Percentiles rank a stretch among this genome's conserved stretches.
Conservation (phyloP, 257 asterid species). For the Anisodus tanguticus region DNA sequence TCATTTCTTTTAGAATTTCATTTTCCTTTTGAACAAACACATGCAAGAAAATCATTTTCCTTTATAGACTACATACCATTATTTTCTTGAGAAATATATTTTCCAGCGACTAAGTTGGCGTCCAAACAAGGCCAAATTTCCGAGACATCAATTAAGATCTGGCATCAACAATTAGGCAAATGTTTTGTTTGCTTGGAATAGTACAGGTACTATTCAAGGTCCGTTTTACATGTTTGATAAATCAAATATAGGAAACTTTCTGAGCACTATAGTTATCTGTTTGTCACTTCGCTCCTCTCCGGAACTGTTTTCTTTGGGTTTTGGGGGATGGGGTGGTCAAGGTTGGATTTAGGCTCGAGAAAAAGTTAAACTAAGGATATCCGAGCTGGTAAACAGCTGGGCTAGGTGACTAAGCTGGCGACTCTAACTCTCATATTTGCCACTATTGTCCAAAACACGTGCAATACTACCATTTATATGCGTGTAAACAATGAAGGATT, state of each 20-base stretch:
- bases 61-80: neutral
- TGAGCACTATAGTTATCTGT: neutral
- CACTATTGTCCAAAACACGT: neutral
- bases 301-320: neutral
- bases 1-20: neutral
- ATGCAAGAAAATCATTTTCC: conserved; percentile 21
- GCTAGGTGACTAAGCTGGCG: neutral
- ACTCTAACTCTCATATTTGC: neutral
- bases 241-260: neutral
- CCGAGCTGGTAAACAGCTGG: neutral
- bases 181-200: neutral
- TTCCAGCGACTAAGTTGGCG: neutral
- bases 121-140: neutral
- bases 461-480: neutral
- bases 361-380: neutral
- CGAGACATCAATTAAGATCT: neutral
- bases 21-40: neutral
- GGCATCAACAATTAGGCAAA: neutral
- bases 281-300: neutral
- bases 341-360: neutral
- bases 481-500: conserved; percentile 29
- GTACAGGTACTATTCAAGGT: neutral
- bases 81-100: neutral
- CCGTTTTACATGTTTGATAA: neutral
- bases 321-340: neutral